phyloP scores from a whole-genome alignment of 371 early-diverging fungal genomes.

The Amoeboaphelidium occidentale region DNA sequence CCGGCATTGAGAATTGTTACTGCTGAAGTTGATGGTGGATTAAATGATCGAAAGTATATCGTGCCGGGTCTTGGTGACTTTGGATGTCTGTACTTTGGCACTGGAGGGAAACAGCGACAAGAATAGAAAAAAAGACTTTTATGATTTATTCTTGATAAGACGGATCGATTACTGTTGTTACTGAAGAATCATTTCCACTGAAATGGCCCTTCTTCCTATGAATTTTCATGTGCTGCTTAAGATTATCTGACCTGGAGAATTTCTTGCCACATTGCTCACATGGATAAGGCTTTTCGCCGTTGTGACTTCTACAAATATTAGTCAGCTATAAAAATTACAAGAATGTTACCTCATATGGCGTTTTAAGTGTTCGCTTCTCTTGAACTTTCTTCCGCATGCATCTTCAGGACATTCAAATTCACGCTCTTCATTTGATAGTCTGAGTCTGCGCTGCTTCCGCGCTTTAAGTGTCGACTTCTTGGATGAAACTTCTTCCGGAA shows the following conservation, averaged over 20 bases:
- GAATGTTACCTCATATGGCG: conserved; percentile 45
- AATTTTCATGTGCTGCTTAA: conserved; percentile 13
- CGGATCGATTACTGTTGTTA: too few relatives aligned
- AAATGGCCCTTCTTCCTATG: too few relatives aligned
- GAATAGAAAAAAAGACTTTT: too few relatives aligned
- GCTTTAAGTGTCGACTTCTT: too few relatives aligned
- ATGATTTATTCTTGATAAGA: too few relatives aligned
- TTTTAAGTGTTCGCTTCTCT: conserved; percentile 54
- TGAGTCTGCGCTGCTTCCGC: too few relatives aligned
- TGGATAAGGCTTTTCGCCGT: conserved; percentile 15
- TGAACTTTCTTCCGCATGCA: conserved; percentile 47
- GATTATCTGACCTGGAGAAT: conserved; percentile 18
- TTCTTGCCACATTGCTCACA: conserved; percentile 11
- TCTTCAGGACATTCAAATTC: conserved; percentile 15
- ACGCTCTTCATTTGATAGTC: background rate
- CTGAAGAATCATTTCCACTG: too few relatives aligned
- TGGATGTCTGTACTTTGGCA: conserved; percentile 40
- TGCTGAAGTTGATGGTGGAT: conserved; percentile 54
- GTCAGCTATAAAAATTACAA: too few relatives aligned
- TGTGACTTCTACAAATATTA: conserved; percentile 30
- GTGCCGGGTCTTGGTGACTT: conserved; percentile 86
- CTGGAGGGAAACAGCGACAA: too few relatives aligned
- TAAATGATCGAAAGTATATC: conserved; percentile 59
- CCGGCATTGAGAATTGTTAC: conserved; percentile 61
- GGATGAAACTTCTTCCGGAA: too few relatives aligned